Evolutionary conservation across 176 grass and related monocot species (phyloP), one percentile per base, ranked within the genome.

Genomic region (Themeda triandra): DNA sequence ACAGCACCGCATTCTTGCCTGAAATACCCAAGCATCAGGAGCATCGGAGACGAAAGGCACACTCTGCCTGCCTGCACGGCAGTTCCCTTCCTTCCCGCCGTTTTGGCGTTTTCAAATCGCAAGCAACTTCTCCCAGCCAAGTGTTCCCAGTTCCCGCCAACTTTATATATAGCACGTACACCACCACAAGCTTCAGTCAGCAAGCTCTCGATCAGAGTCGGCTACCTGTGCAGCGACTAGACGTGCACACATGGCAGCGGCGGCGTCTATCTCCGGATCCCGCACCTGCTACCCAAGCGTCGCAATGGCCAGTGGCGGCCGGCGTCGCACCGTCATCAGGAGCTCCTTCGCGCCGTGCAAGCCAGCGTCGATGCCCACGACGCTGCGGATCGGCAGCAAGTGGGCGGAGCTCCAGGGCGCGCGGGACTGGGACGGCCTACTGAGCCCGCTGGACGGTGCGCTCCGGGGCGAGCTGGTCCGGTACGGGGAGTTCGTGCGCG

Each of bases 401-500:
- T 92, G 90, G 90, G 14, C 51, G 23, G 87, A 89, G 33, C 78
- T 89, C 63, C 90, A 92, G 76, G 90, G 90, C 1, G 62, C 75
- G 6, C 81, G 73, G 25, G 85, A 89, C 76, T 92, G 90, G 87
- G 90, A 75, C 75, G 80, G 87, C 33, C 83, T 92, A 39, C 83
- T 92, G n/a, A 81, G 76, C 83, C 90, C 87, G 41, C 87, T 92
- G 6, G 80, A 92, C 40, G 80, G 76, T 32, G 76, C 75, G 10
- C 90, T 92, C 51, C 80, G 87, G 1, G 77, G 80, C 10, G 90
- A 92, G 76, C 85, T 92, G 23, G 62, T 86, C 69, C 87, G 90
- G 31, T 89, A 92, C 84, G 90, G 90, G 33, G 75, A 81, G 70
- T 87, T 92, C 69, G 90, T 75, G 69, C 87, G 71, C 14, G 87